Percentiles rank a stretch among this genome's conserved stretches.
phyloP scores from a whole-genome alignment of 2,329 filamentous ascomycete genomes.

The Aureobasidium sp. region DNA sequence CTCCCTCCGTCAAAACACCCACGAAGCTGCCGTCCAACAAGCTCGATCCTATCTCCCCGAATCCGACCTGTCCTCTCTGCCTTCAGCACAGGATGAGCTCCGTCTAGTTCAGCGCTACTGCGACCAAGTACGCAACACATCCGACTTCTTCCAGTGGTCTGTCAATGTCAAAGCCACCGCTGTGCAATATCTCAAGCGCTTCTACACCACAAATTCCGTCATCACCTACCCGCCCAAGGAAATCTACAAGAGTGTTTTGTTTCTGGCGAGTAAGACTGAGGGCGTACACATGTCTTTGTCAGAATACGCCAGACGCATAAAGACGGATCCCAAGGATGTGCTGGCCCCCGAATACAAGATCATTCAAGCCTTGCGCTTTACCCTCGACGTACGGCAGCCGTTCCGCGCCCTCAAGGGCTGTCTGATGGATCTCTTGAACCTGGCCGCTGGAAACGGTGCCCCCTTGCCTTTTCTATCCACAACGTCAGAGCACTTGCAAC shows the following conservation, averaged over 20 bases:
- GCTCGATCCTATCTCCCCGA: constrained; percentile 46
- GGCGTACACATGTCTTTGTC: constrained; percentile 63
- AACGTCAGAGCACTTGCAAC: constrained; percentile 22
- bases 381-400: constrained; percentile 86
- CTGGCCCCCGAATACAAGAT: constrained; percentile 88
- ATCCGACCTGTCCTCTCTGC: constrained; percentile 20
- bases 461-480: constrained; percentile 2
- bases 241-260: constrained; percentile 82
- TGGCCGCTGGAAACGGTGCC: constrained; percentile 52
- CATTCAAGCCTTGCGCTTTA: constrained; percentile 85
- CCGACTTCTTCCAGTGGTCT: constrained; percentile 52
- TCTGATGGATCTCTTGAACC: constrained; percentile 68
- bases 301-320: constrained; percentile 48
- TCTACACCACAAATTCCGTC: constrained; percentile 90
- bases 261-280: constrained; percentile 90
- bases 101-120: constrained; percentile 75
- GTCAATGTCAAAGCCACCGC: constrained; percentile 64
- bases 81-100: constrained; percentile 76
- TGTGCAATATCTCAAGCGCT: constrained; percentile 82
- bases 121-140: constrained; percentile 39
- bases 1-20: constrained; percentile 68
- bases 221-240: constrained; percentile 93
- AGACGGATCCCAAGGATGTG: constrained; percentile 66
- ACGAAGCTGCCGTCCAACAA: constrained; percentile 65
- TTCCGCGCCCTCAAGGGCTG: constrained; percentile 81